These are phyloP conservation scores for Seiridium cupressi DNA, from an alignment of 2,329 filamentous ascomycete species.

Conservation along the genomic window DNA sequence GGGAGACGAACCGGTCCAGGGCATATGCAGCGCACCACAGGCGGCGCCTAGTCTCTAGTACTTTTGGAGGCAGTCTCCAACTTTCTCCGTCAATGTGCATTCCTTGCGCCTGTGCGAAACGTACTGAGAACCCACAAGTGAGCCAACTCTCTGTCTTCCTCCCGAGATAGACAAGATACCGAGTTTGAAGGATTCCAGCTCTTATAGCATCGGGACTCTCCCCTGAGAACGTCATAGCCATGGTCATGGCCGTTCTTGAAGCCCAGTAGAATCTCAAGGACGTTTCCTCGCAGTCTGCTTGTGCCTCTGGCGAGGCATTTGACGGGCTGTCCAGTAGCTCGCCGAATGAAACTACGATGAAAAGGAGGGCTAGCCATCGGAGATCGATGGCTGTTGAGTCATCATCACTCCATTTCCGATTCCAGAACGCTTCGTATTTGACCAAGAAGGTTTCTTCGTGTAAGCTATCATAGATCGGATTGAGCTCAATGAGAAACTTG, in stretches of 20 bases:
- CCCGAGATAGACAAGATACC: conserved; percentile 36
- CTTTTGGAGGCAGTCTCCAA: conserved; percentile 33
- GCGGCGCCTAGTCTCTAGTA: conserved; percentile 33
- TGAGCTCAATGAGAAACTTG: conserved; percentile 33
- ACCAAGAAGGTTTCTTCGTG: conserved; percentile 30
- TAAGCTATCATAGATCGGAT: conserved; percentile 33
- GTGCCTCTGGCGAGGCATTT: conserved; percentile 28
- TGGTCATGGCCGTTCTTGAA: conserved; percentile 34
- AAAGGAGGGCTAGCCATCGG: conserved; percentile 38
- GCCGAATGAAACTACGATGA: conserved; percentile 38
- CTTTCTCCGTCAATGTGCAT: conserved; percentile 40
- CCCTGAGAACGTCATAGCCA: conserved; percentile 39
- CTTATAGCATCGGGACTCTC: conserved; percentile 38
- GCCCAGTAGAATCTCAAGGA: conserved; percentile 41
- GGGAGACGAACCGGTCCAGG: conserved; percentile 36
- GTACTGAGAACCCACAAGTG: conserved; percentile 38
- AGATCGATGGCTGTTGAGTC: conserved; percentile 37
- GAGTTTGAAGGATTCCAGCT: conserved; percentile 36
- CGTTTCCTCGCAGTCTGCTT: conserved; percentile 33
- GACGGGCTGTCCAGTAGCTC: conserved; percentile 33
- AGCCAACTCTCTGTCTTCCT: conserved; percentile 38
- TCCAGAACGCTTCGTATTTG: conserved; percentile 37
- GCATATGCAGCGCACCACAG: conserved; percentile 38
- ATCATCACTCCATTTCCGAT: conserved; percentile 35
- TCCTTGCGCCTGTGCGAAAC: conserved; percentile 40